phyloP scores from a whole-genome alignment of 2,329 filamentous ascomycete genomes.

The Myriosclerotinia duriaeana region DNA sequence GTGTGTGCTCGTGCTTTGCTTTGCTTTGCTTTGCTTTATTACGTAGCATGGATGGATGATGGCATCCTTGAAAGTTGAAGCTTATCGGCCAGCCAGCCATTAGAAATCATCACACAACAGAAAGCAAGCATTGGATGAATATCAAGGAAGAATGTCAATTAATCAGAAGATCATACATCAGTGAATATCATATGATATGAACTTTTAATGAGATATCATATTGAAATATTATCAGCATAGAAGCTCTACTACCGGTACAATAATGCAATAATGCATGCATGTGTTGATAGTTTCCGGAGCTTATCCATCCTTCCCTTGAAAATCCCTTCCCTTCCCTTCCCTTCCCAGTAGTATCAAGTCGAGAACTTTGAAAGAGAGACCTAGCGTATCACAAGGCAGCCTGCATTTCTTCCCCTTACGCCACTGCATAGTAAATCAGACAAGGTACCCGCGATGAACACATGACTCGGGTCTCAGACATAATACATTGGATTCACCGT shows the following conservation, averaged over 20 bases:
- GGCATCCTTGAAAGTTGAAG: neutral
- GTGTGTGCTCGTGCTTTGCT: neutral
- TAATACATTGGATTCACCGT: slow-evolving; percentile 10
- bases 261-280: too few species aligned
- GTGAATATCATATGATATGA: neutral
- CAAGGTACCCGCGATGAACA: slow-evolving; percentile 15
- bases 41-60: neutral
- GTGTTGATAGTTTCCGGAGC: neutral
- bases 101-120: neutral
- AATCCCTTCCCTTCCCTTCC: neutral
- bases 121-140: neutral
- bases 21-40: neutral
- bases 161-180: neutral
- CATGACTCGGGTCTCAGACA: slow-evolving; percentile 15
- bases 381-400: slow-evolving; percentile 5
- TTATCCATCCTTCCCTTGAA: neutral
- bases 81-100: slow-evolving; percentile 8
- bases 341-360: neutral
- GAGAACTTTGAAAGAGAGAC: neutral
- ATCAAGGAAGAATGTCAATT: slow-evolving; percentile 2
- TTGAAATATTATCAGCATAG: neutral
- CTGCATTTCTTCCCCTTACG: slow-evolving; percentile 3
- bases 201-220: neutral
- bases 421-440: slow-evolving; percentile 11
- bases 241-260: neutral